Conservation (phyloP, 345 rosid species). For the Tarenaya hassleriana region DNA sequence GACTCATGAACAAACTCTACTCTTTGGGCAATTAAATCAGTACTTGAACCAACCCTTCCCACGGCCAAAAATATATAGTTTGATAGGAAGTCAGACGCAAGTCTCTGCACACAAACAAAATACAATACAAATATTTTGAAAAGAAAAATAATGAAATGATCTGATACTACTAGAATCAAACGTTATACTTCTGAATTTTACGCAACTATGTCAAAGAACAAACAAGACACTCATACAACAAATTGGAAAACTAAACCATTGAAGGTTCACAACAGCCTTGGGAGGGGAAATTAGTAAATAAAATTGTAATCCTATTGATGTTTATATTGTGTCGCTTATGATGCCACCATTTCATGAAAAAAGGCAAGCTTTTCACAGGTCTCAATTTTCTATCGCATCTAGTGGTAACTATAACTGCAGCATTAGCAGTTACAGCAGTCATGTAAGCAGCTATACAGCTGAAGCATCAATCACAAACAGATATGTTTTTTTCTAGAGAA, state of each 20-base stretch:
- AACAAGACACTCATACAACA: constrained; percentile 4
- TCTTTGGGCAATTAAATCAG: constrained; percentile 94
- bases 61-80: constrained; percentile 87
- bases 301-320: constrained; percentile 11
- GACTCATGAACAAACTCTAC: constrained; percentile 90
- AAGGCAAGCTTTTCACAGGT: not conserved
- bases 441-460: constrained; percentile 1
- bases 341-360: constrained; percentile 1
- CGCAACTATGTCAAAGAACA: constrained; percentile 10
- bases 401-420: not conserved
- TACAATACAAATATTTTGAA: constrained; percentile 11
- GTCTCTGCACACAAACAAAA: constrained; percentile 58
- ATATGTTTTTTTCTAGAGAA: not conserved
- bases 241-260: constrained; percentile 10
- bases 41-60: constrained; percentile 98
- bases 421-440: not conserved
- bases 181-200: not conserved
- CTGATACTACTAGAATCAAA: not conserved
- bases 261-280: constrained; percentile 4
- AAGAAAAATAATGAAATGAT: constrained; percentile 9
- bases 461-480: not conserved
- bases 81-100: constrained; percentile 84
- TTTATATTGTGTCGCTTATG: not conserved
- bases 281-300: not conserved
- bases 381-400: no score